These are phyloP conservation scores for Isabelozyma heimii DNA, from an alignment of 805 yeast species.

Conservation along the genomic window DNA sequence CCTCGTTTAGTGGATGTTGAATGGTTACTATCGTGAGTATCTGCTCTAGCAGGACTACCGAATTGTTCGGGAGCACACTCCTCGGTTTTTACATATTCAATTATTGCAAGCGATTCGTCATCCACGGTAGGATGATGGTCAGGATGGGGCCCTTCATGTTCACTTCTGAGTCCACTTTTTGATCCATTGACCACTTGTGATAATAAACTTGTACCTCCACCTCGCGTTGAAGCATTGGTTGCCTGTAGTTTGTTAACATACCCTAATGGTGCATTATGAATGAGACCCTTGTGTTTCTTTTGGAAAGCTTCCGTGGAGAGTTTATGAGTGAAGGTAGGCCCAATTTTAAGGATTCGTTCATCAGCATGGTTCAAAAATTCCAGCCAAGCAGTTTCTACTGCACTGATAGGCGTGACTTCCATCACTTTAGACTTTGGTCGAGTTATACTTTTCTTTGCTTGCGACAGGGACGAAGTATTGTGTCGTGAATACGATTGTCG, in stretches of 20 bases:
- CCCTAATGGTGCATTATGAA: conserved; percentile 60
- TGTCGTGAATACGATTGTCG: conserved; percentile 20
- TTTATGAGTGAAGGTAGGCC: conserved; percentile 47
- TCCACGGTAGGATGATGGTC: conserved; percentile 24
- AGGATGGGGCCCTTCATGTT: not conserved
- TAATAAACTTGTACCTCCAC: conserved; percentile 25
- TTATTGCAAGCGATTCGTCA: conserved; percentile 62
- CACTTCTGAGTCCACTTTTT: conserved; percentile 18
- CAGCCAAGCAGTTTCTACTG: conserved; percentile 60
- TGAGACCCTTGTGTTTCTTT: conserved; percentile 52
- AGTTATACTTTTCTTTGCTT: conserved; percentile 3
- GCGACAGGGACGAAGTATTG: conserved; percentile 7
- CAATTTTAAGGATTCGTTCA: conserved; percentile 60
- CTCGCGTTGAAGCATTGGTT: conserved; percentile 10
- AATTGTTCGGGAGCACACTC: conserved; percentile 9
- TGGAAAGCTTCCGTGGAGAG: conserved; percentile 51
- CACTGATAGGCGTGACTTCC: conserved; percentile 46
- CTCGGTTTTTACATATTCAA: conserved; percentile 44
- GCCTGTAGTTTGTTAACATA: conserved; percentile 21
- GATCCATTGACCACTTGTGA: conserved; percentile 40
- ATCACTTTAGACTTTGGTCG: conserved; percentile 24
- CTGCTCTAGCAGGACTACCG: not conserved
- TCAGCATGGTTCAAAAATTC: conserved; percentile 50
- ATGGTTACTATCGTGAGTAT: not conserved
- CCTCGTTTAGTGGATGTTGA: not conserved